Percentiles rank a stretch among this genome's conserved stretches.
phyloP scores from a whole-genome alignment of 768 basidiomycete species.

The Rhizopogon vesiculosus region DNA sequence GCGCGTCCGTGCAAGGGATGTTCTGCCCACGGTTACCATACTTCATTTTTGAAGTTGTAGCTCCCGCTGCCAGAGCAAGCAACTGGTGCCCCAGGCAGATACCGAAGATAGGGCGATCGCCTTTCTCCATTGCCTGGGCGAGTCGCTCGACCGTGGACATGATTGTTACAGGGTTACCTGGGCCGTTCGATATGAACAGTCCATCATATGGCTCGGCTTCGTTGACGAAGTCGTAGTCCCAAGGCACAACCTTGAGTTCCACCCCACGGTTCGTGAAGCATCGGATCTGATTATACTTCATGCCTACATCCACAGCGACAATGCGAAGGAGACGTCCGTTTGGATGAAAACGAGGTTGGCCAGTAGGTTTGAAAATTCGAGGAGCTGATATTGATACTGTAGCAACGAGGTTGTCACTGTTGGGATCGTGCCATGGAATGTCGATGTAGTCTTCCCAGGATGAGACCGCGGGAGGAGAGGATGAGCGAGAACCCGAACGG shows the following conservation, averaged over 20 bases:
- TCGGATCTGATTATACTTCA: constrained; percentile 99
- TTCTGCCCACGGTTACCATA: constrained; percentile 99
- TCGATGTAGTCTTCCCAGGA: constrained; percentile 85
- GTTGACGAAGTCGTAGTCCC: constrained; percentile 87
- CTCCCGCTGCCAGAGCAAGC: constrained; percentile 91
- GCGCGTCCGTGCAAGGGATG: constrained; percentile 92
- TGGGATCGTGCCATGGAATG: constrained; percentile 84
- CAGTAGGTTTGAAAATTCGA: constrained; percentile 60
- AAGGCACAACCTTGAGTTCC: constrained; percentile 95
- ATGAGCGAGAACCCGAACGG: constrained; percentile 39
- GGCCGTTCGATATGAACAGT: constrained; percentile 95
- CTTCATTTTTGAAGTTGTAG: constrained; percentile 97
- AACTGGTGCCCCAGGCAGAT: constrained; percentile 99
- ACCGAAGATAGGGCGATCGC: constrained; percentile 88
- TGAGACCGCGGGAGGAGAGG: constrained; percentile 47
- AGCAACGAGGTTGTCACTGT: constrained; percentile 86
- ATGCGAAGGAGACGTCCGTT: constrained; percentile 80
- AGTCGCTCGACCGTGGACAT: constrained; percentile 67
- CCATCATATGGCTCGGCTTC: constrained; percentile 88
- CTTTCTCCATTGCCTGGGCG: constrained; percentile 59
- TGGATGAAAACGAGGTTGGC: constrained; percentile 60
- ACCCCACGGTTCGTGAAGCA: constrained; percentile 92
- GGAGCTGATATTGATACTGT: constrained; percentile 74
- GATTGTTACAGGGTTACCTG: constrained; percentile 91
- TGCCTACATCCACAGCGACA: constrained; percentile 94